Base-by-base conservation (phyloP, 75 land plant species). In the Isoetes taiwanensis region DNA sequence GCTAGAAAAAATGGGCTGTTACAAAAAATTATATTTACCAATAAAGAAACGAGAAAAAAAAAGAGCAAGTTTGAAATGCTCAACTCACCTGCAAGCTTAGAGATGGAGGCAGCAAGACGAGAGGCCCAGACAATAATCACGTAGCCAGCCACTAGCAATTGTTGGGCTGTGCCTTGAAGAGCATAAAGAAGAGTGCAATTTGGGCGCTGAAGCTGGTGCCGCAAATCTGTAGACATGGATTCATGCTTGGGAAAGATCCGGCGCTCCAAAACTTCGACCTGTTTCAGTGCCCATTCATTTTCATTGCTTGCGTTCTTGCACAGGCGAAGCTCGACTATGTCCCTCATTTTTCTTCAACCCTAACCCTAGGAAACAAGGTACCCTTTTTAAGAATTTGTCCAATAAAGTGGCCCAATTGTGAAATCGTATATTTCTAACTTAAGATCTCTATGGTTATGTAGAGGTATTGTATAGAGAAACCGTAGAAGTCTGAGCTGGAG, bases 161-260 rank as follows among this genome's bases (percentile, higher is more conserved):
- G 52, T 32, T 69, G 52, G 19, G 53, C 41, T 25, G 27, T 32
- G 40, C 21, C 57, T 17, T 48, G 32, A 0, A 41, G 50, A 24
- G 58, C 21, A 39, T 58, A 74, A 28, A 89, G 70, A 55, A 89
- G 52, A 0, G 72, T 83, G 31, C 66, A 30, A 56, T 85, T 89
- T 58, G 59, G 74, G 62, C 74, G 79, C 32, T 32, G 56, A 29
- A 82, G 56, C 41, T 84, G 86, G 34, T 74, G 57, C 20, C 68
- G 19, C 33, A 90, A 72, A 6, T 65, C 63, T 40, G 33, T 41
- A 12, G 97, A 60, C 9, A 90, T 76, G 10, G 93, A 90, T 41
- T 90, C 97, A 63, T 90, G 97, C 70, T 90, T 86, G 35, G 97
- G 97, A 62, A 90, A 90, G 38, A 78, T 69, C 62, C 66, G 78